Evolutionary conservation across 2,329 filamentous ascomycete genomes (phyloP).

Genomic region (Hyphodiscus sp.): DNA sequence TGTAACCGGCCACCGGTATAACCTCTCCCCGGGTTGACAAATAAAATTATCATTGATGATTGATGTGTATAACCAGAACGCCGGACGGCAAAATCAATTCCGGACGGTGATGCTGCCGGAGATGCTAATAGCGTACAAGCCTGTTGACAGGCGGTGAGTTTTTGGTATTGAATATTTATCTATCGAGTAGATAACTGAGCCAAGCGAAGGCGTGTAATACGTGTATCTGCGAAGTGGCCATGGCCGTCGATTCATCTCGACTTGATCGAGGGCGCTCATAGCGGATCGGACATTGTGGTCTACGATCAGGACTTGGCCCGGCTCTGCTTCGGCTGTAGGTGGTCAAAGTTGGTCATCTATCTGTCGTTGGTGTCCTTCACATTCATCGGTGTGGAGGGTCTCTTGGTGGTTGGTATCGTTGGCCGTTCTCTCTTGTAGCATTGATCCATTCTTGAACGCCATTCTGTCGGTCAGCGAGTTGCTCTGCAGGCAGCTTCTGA

Average conservation of each 20-base stretch:
- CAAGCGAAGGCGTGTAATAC: not conserved
- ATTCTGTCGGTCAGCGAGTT: conserved; percentile 44
- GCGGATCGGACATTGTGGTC: not conserved
- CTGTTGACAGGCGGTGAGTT: not conserved
- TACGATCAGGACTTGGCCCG: not conserved
- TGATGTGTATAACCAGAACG: not conserved
- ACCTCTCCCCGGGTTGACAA: not conserved
- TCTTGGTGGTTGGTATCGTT: conserved; percentile 33
- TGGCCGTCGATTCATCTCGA: not conserved
- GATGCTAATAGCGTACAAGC: not conserved
- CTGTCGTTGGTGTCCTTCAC: conserved; percentile 17
- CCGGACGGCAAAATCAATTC: not conserved
- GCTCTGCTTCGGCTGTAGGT: not conserved
- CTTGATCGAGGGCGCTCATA: not conserved
- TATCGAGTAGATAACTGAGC: not conserved
- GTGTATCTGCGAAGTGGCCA: not conserved
- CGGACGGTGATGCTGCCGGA: not conserved
- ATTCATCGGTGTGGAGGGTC: conserved; percentile 37
- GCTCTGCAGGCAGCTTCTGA: conserved; percentile 54
- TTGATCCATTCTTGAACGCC: conserved; percentile 46
- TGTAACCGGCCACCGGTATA: not conserved
- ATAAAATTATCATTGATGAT: conserved; percentile 6
- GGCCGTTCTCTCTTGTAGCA: conserved; percentile 39
- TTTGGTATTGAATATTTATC: not conserved
- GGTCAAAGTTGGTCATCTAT: not conserved